These are phyloP conservation scores for Colletotrichum sansevieriae DNA, from an alignment of 2,329 filamentous ascomycete genomes.

Conservation along the genomic window DNA sequence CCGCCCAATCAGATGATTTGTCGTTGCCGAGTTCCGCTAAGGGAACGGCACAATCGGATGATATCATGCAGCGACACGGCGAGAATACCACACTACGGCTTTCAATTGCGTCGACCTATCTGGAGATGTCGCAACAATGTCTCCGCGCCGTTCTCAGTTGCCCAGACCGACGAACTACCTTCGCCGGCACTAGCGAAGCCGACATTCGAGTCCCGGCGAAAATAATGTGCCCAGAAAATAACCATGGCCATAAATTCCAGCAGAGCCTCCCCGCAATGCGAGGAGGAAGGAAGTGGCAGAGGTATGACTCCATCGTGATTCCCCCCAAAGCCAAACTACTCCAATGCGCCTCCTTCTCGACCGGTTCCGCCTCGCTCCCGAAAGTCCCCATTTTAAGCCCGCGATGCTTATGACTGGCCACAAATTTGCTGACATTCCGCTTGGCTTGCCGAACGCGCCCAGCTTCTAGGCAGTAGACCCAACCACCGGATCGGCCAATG, in stretches of 20 bases:
- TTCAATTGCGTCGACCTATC: too few species aligned
- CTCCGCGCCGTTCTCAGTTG: slow-evolving; percentile 1
- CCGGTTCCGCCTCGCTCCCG: slow-evolving; percentile 22
- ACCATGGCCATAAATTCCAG: background rate
- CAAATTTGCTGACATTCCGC: background rate
- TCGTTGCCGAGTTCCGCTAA: slow-evolving; percentile 39
- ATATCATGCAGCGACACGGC: slow-evolving; percentile 38
- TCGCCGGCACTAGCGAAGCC: too few species aligned
- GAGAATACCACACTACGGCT: slow-evolving; percentile 28
- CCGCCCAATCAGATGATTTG: slow-evolving; percentile 24
- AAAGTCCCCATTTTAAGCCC: slow-evolving; percentile 10
- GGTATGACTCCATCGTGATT: slow-evolving; percentile 21
- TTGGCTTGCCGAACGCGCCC: slow-evolving; percentile 29
- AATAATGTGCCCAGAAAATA: background rate
- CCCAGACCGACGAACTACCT: background rate
- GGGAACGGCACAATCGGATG: slow-evolving; percentile 37
- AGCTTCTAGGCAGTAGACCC: slow-evolving; percentile 22
- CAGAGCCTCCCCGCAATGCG: slow-evolving; percentile 16
- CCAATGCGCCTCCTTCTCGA: slow-evolving; percentile 19
- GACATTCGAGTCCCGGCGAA: too few species aligned
- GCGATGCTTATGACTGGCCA: background rate
- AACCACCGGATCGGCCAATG: slow-evolving; percentile 38
- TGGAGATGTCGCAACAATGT: background rate
- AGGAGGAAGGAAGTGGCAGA: background rate
- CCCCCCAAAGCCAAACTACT: slow-evolving; percentile 11